A percentile compares a stretch with the other conserved stretches of the same genome.
These are phyloP conservation scores for Tricholoma terreum DNA, from an alignment of 768 basidiomycete species.

Conservation along the genomic window DNA sequence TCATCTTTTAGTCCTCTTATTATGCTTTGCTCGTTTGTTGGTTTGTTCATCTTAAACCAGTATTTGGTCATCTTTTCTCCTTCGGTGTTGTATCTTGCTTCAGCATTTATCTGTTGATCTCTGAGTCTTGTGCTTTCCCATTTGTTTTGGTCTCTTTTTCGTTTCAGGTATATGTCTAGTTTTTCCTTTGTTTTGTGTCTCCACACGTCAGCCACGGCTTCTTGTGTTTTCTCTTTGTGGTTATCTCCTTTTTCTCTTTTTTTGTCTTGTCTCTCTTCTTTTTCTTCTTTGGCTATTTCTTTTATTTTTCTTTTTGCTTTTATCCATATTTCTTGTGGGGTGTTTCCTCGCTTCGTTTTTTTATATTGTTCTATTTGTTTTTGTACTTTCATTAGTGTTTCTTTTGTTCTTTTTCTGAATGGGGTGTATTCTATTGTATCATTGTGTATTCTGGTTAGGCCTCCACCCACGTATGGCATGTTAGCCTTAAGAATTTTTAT, in stretches of 20 bases:
- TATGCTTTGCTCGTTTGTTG: conserved; percentile 9
- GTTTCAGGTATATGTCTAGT: no score
- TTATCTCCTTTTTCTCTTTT: not conserved
- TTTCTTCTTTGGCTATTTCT: not conserved
- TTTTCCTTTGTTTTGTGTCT: not conserved
- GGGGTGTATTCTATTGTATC: not conserved
- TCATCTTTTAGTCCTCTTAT: conserved; percentile 6
- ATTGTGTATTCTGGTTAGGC: not conserved
- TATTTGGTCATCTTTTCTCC: conserved; percentile 12
- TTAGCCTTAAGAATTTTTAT: not conserved
- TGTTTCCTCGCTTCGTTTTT: not conserved
- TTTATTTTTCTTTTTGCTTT: not conserved
- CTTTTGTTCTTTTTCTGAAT: not conserved
- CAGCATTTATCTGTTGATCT: not conserved
- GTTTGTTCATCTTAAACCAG: conserved; percentile 9
- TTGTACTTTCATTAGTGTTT: not conserved
- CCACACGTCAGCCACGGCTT: no score
- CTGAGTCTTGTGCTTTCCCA: not conserved
- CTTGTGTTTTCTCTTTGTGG: not conserved
- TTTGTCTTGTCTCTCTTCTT: not conserved
- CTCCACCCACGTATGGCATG: not conserved
- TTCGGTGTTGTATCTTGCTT: not conserved
- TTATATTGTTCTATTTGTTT: not conserved
- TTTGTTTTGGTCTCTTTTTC: no score
- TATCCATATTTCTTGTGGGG: not conserved